These are phyloP conservation scores for Saccharomyces mikatae DNA, from an alignment of 805 yeast species.

Conservation along the genomic window DNA sequence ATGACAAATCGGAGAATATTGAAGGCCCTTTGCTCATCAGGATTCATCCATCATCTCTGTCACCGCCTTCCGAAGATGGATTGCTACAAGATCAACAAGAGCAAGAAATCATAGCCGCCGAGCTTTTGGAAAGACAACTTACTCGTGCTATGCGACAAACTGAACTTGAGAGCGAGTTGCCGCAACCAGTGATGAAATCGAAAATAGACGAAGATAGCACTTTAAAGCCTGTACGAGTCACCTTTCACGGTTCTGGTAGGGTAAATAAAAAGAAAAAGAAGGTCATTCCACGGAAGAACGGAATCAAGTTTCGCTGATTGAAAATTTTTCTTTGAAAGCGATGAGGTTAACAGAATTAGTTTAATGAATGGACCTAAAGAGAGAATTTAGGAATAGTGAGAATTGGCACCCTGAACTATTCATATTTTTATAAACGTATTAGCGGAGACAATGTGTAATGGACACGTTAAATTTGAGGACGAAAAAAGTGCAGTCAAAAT, in stretches of 20 bases:
- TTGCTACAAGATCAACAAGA: conserved; percentile 7
- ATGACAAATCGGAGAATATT: background rate
- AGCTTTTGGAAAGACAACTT: background rate
- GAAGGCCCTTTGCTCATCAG: conserved; percentile 37
- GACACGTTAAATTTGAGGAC: conserved; percentile 22
- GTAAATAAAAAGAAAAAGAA: background rate
- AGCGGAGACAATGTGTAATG: conserved; percentile 5
- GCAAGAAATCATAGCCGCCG: background rate
- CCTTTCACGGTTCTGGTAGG: background rate
- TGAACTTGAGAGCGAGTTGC: background rate
- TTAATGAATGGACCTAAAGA: background rate
- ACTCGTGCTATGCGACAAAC: background rate
- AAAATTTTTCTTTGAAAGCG: background rate
- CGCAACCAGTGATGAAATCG: background rate
- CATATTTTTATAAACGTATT: background rate
- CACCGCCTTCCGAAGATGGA: conserved; percentile 11
- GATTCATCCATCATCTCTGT: background rate
- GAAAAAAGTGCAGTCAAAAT: conserved; percentile 8
- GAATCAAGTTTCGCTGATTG: background rate
- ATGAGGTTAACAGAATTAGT: background rate
- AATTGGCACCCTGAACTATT: background rate
- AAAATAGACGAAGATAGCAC: background rate
- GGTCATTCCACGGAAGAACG: background rate
- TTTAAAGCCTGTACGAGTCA: background rate
- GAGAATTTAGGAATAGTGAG: background rate